Evolutionary conservation across 2,329 filamentous ascomycete genomes (phyloP), one percentile per base, ranked within the genome.

Genomic region (Microsporum ferrugineum): DNA sequence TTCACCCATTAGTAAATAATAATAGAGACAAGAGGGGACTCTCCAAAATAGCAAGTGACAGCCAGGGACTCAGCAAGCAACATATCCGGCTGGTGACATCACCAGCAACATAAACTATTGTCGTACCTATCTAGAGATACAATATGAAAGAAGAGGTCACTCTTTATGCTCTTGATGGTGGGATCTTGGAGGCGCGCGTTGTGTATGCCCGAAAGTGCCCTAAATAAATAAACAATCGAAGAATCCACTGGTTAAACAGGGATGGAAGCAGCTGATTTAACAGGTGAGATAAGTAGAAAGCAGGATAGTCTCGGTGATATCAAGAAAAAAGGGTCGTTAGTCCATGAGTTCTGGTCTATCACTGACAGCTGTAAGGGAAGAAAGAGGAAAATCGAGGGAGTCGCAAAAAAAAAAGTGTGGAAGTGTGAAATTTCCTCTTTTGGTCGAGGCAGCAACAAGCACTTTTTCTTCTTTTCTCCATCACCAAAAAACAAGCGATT

Each of bases 381-480:
- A 17, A n/a, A 12, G 49, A 34, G 5, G 6, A 34, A 34, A 29
- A 17, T n/a, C 10, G 2, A 34, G 29, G 31, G 31, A 47, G 17
- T 23, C 3, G 45, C 5, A 31, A 8, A 27, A 4, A 10, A 27
- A 12, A 31, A 53, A 6, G 49, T 33, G 47, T 23, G 45, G 45
- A 49, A n/a, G 45, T 49, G 49, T 55, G 49, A 36, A 36, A 36
- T 55, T 55, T 55, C 49, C 49, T 36, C 23, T 55, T 55, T 55
- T 12, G 49, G 27, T 55, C 49, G 29, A 55, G 29, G 31, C 23
- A 55, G 31, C 49, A 34, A 36, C 31, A 55, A 31, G 5, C 45
- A 12, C 45, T 8, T 36, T 8, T 36, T n/a, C 14, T n/a, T 17
- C 7, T 45, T 45, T 45, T 45, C 17, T 23, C 14, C 7, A 45